Evolutionary conservation across 23 red algal genomes (phyloP).

Genomic region (Cyanidiococcus yangmingshanensis): DNA sequence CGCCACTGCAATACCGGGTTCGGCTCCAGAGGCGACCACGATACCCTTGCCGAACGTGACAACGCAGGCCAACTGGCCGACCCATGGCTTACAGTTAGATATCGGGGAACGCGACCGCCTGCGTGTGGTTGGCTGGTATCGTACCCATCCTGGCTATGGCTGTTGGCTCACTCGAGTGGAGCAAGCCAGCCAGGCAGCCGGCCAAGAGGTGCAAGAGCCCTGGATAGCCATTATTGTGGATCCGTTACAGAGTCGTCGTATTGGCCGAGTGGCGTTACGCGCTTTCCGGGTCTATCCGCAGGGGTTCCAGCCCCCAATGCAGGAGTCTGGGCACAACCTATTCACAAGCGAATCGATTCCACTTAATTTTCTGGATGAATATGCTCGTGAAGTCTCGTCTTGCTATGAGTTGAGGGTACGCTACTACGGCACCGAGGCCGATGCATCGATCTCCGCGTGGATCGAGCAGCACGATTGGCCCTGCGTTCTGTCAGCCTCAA

Average conservation of each 20-base stretch:
- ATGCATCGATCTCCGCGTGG: constrained; percentile 49
- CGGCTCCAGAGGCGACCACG: constrained; percentile 51
- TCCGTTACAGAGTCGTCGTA: constrained; percentile 57
- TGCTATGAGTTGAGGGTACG: constrained; percentile 79
- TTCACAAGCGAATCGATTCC: constrained; percentile 94
- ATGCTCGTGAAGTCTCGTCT: constrained; percentile 61
- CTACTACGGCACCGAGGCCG: constrained; percentile 74
- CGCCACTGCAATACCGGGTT: constrained; percentile 61
- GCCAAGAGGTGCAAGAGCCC: constrained; percentile 71
- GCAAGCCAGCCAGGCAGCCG: constrained; percentile 48
- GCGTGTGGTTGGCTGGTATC: constrained; percentile 96
- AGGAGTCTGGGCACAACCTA: constrained; percentile 3
- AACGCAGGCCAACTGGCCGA: constrained; percentile 37
- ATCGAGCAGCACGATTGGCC: constrained; percentile 90
- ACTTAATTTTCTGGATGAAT: constrained; percentile 83
- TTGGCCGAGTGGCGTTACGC: constrained; percentile 82
- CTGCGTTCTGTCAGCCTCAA: constrained; percentile 58
- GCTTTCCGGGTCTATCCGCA: constrained; percentile 86
- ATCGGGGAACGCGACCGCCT: too few relatives aligned
- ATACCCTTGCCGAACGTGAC: constrained; percentile 52
- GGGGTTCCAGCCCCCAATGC: constrained; percentile 33
- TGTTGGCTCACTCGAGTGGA: constrained; percentile 98
- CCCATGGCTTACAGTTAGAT: constrained; percentile 40
- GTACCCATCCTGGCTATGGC: constrained; percentile 90
- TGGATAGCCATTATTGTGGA: constrained; percentile 89